Percentiles rank a stretch among this genome's conserved stretches.
Evolutionary conservation across 2,329 filamentous ascomycete genomes (phyloP).

Genomic region (Fusarium euwallaceae): DNA sequence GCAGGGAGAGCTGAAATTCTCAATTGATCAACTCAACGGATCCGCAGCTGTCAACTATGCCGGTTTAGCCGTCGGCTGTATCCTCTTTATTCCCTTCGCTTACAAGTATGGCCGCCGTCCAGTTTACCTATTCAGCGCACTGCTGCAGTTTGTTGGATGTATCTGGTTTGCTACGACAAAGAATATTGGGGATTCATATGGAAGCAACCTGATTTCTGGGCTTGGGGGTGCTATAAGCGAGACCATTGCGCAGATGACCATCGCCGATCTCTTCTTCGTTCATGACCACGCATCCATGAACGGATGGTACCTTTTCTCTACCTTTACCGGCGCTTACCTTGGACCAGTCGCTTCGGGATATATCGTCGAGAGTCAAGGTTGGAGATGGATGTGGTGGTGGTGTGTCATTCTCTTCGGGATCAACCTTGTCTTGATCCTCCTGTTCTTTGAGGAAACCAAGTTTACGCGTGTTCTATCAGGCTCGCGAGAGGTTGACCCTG

Average conservation of each 20-base stretch:
- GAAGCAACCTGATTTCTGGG: slow-evolving; percentile 46
- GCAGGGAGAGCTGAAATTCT: slow-evolving; percentile 22
- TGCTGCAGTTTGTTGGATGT: slow-evolving; percentile 28
- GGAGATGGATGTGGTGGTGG: slow-evolving; percentile 56
- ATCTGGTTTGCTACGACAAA: slow-evolving; percentile 43
- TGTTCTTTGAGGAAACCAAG: slow-evolving; percentile 52
- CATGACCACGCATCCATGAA: slow-evolving; percentile 47
- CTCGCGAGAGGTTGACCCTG: neutral
- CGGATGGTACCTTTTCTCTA: slow-evolving; percentile 25
- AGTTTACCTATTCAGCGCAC: slow-evolving; percentile 44
- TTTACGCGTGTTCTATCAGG: neutral
- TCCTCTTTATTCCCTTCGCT: slow-evolving; percentile 50
- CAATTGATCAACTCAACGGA: slow-evolving; percentile 35
- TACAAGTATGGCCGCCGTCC: slow-evolving; percentile 48
- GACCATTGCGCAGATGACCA: slow-evolving; percentile 53
- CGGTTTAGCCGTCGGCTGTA: slow-evolving; percentile 47
- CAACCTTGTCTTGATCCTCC: slow-evolving; percentile 28
- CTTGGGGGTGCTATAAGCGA: slow-evolving; percentile 54
- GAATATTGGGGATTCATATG: slow-evolving; percentile 34
- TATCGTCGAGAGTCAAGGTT: slow-evolving; percentile 30
- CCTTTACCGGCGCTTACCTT: slow-evolving; percentile 1
- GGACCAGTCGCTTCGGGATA: slow-evolving; percentile 24
- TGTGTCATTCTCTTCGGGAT: slow-evolving; percentile 35
- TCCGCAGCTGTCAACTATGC: slow-evolving; percentile 44
- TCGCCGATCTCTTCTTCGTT: slow-evolving; percentile 48